phyloP scores from a whole-genome alignment of 1,284 basidiomycete species.

The Tylopilus sp. region DNA sequence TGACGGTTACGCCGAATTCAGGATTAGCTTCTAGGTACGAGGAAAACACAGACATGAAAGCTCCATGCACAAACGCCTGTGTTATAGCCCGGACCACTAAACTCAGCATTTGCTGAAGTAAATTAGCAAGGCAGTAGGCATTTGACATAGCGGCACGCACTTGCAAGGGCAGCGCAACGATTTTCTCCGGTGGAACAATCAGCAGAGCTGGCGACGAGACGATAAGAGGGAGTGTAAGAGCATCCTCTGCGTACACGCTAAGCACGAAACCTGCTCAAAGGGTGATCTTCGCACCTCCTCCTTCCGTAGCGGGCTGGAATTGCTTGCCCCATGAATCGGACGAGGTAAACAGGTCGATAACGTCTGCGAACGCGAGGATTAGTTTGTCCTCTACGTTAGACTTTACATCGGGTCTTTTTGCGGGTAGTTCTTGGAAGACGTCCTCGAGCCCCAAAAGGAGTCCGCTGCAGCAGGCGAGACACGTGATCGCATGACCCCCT shows the following conservation, averaged over 20 bases:
- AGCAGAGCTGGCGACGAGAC: slow-evolving; percentile 55
- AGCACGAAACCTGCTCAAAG: slow-evolving; percentile 5
- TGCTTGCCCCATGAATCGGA: slow-evolving; percentile 60
- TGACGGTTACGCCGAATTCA: slow-evolving; percentile 34
- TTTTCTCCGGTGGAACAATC: slow-evolving; percentile 46
- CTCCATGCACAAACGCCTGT: slow-evolving; percentile 49
- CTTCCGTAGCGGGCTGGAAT: slow-evolving; percentile 48
- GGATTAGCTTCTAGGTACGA: slow-evolving; percentile 30
- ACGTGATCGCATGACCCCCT: slow-evolving; percentile 55
- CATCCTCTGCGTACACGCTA: slow-evolving; percentile 26
- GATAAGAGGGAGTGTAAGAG: slow-evolving; percentile 40
- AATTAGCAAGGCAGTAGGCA: slow-evolving; percentile 11
- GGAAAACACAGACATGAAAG: slow-evolving; percentile 42
- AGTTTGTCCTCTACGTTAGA: slow-evolving; percentile 56
- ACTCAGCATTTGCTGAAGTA: slow-evolving; percentile 35
- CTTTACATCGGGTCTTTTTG: slow-evolving; percentile 28
- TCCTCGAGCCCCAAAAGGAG: slow-evolving; percentile 62
- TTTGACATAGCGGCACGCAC: slow-evolving; percentile 24
- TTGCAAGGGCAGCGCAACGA: slow-evolving; percentile 54
- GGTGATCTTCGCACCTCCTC: slow-evolving; percentile 29
- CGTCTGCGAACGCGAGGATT: slow-evolving; percentile 64
- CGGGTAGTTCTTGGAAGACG: slow-evolving; percentile 28
- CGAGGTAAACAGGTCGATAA: slow-evolving; percentile 53
- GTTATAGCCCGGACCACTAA: slow-evolving; percentile 47
- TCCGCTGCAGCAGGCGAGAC: slow-evolving; percentile 57